These are phyloP conservation scores for Rubia peregrina DNA, from an alignment of 305 asterid species.

Conservation along the genomic window DNA sequence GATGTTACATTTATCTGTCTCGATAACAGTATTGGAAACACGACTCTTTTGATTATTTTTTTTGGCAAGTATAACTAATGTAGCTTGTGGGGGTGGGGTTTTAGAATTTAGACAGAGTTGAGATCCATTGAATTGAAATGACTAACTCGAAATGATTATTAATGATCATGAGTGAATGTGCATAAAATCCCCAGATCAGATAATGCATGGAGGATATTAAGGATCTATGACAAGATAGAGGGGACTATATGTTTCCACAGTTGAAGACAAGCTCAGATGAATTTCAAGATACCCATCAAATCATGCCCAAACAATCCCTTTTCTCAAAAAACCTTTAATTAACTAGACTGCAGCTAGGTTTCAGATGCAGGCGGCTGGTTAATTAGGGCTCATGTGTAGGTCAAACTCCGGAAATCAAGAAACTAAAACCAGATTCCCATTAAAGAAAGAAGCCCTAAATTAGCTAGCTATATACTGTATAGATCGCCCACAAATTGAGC, in stretches of 20 bases:
- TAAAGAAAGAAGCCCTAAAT: slow-evolving; percentile 42
- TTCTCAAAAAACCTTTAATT: neutral
- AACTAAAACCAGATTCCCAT: slow-evolving; percentile 30
- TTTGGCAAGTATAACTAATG: neutral
- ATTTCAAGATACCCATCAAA: slow-evolving; percentile 33
- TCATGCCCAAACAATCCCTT: slow-evolving; percentile 16
- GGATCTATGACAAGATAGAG: slow-evolving; percentile 13
- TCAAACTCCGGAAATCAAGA: neutral
- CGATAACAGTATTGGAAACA: neutral
- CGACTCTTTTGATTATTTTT: neutral
- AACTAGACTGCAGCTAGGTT: neutral
- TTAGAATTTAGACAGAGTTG: slow-evolving; percentile 5
- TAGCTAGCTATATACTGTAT: neutral
- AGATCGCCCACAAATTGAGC: slow-evolving; percentile 58
- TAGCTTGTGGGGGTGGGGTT: neutral
- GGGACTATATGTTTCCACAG: slow-evolving; percentile 34
- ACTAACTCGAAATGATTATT: slow-evolving; percentile 35
- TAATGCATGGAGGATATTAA: slow-evolving; percentile 17
- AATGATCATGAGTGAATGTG: slow-evolving; percentile 14
- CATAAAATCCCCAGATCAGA: slow-evolving; percentile 16
- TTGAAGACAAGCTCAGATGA: slow-evolving; percentile 42
- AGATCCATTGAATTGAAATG: slow-evolving; percentile 47
- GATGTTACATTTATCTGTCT: neutral
- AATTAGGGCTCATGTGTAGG: neutral
- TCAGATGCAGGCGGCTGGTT: neutral